phyloP scores from a whole-genome alignment of 1,284 basidiomycete genomes.

The Ceratobasidium theobromae region DNA sequence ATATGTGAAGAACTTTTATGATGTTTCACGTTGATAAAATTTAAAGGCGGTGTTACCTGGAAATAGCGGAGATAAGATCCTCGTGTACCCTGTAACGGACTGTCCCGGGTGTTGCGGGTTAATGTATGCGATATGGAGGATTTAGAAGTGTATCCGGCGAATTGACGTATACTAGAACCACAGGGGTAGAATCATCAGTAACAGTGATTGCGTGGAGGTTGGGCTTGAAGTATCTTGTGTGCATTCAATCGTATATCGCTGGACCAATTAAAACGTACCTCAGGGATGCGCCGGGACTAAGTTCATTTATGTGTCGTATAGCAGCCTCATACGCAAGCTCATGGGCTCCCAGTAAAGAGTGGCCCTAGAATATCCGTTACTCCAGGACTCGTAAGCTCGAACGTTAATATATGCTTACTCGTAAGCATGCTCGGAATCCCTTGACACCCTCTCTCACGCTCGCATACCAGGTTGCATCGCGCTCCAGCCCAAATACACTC shows the following conservation, averaged over 20 bases:
- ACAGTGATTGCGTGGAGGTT: no score
- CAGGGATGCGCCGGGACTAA: slow-evolving; percentile 75
- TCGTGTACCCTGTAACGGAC: slow-evolving; percentile 61
- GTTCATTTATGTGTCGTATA: slow-evolving; percentile 68
- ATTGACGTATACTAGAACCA: slow-evolving; percentile 69
- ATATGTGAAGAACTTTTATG: slow-evolving; percentile 14
- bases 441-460: slow-evolving; percentile 68
- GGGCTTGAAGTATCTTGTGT: no score
- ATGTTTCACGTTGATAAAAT: background rate
- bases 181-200: slow-evolving; percentile 5
- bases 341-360: slow-evolving; percentile 57
- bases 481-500: slow-evolving; percentile 61
- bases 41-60: slow-evolving; percentile 46
- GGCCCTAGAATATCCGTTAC: slow-evolving; percentile 38
- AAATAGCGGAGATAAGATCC: slow-evolving; percentile 65
- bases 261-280: slow-evolving; percentile 53
- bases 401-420: slow-evolving; percentile 51
- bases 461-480: slow-evolving; percentile 69
- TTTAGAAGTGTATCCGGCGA: slow-evolving; percentile 79
- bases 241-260: no score
- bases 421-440: slow-evolving; percentile 64
- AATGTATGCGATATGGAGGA: slow-evolving; percentile 82
- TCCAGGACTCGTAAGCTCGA: slow-evolving; percentile 37
- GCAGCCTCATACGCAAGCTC: slow-evolving; percentile 82
- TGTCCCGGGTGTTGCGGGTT: slow-evolving; percentile 78